phyloP scores from a whole-genome alignment of 495 filamentous ascomycete species.

The Glonium stellatum region DNA sequence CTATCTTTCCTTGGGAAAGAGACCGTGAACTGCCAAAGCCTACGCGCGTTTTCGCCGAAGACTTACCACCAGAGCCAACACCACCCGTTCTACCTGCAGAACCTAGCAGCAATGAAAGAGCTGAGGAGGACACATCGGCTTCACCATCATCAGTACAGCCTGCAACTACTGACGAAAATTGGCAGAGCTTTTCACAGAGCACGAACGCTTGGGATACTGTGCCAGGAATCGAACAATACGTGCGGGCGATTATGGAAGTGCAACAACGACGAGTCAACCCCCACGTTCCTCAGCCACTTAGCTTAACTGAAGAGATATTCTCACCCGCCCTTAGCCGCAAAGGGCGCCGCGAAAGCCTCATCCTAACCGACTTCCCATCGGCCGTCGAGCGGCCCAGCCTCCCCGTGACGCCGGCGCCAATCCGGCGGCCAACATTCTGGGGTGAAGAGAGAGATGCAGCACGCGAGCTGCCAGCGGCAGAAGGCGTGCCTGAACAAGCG shows the following conservation, averaged over 20 bases:
- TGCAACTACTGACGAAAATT: constrained; percentile 42
- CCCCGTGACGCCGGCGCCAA: constrained; percentile 83
- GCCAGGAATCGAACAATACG: constrained; percentile 73
- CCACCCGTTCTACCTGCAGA: constrained; percentile 27
- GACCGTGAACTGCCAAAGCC: constrained; percentile 48
- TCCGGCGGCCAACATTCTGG: constrained; percentile 51
- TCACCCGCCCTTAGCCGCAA: constrained; percentile 15
- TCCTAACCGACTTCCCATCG: constrained; percentile 78
- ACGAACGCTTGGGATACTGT: constrained; percentile 85
- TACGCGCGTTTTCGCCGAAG: constrained; percentile 65
- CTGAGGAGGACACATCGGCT: constrained; percentile 9
- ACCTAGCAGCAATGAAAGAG: neutral
- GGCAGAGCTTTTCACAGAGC: constrained; percentile 52
- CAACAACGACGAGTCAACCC: constrained; percentile 48
- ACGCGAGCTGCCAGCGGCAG: constrained; percentile 59
- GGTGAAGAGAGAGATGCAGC: constrained; percentile 46
- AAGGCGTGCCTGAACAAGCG: constrained; percentile 73
- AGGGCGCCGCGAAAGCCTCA: constrained; percentile 48
- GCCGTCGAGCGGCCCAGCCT: constrained; percentile 77
- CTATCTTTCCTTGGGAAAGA: constrained; percentile 83
- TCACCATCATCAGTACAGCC: constrained; percentile 6
- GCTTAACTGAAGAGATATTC: constrained; percentile 10
- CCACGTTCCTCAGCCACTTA: constrained; percentile 40
- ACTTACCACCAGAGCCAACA: constrained; percentile 34
- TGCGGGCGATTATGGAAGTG: constrained; percentile 59